Conservation (phyloP, 83 land plant species). For the Picea mariana region DNA sequence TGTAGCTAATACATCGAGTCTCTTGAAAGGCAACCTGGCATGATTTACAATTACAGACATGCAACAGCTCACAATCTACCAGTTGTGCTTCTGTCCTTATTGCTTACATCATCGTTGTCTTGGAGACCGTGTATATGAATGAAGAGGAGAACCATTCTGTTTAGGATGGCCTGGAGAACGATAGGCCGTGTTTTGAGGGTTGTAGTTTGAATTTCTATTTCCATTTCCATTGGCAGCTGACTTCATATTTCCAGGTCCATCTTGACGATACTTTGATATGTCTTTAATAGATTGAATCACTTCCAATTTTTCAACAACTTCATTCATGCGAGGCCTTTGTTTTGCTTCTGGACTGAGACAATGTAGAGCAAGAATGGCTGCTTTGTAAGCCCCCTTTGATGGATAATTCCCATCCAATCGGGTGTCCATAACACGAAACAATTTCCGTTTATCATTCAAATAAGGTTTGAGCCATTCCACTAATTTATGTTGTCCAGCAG, state of each 20-base stretch:
- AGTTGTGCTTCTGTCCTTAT: too few relatives aligned
- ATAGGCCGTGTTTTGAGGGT: constrained; percentile 5
- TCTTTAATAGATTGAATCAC: constrained; percentile 14
- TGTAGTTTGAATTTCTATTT: background rate
- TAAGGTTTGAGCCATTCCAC: constrained; percentile 38
- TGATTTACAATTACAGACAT: too few relatives aligned
- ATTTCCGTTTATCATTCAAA: constrained; percentile 27
- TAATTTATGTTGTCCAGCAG: constrained; percentile 32
- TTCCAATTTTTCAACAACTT: constrained; percentile 42
- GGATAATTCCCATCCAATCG: constrained; percentile 39
- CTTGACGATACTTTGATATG: constrained; percentile 2
- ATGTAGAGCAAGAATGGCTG: constrained; percentile 36
- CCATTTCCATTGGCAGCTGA: background rate
- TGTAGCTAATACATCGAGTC: too few relatives aligned
- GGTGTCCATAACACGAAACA: constrained; percentile 32
- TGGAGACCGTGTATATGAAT: constrained; percentile 13
- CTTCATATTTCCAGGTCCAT: constrained; percentile 5
- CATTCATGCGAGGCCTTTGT: constrained; percentile 49
- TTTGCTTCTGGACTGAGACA: constrained; percentile 39
- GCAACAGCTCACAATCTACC: too few relatives aligned
- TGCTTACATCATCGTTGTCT: constrained; percentile 2
- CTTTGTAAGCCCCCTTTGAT: constrained; percentile 31
- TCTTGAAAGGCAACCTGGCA: too few relatives aligned
- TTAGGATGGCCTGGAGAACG: constrained; percentile 5
- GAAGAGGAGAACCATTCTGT: constrained; percentile 8